Percentiles rank a stretch among this genome's conserved stretches.
These are phyloP conservation scores for Sphaerulina vaccinii DNA, from an alignment of 2,329 filamentous ascomycete genomes.

Conservation along the genomic window DNA sequence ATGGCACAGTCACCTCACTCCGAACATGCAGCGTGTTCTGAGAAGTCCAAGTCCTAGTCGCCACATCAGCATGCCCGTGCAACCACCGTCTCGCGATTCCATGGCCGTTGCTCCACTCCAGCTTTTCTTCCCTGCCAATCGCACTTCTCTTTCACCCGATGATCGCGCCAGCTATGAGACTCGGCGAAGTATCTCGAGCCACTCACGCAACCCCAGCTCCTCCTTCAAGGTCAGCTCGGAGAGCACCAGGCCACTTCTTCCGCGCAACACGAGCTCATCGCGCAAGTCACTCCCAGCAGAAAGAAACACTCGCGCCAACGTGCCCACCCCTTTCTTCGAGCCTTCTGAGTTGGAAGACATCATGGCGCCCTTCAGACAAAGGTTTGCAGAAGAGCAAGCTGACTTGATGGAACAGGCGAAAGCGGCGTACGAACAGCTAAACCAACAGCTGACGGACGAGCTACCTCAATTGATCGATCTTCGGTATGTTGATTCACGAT, in stretches of 20 bases:
- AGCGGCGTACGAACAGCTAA: slow-evolving; percentile 90
- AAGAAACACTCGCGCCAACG: slow-evolving; percentile 2
- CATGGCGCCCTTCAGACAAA: slow-evolving; percentile 32
- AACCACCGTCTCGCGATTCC: slow-evolving; percentile 9
- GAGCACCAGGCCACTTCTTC: slow-evolving; percentile 5
- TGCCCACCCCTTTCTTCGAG: slow-evolving; percentile 33
- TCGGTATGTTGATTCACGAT: slow-evolving; percentile 45
- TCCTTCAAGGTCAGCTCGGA: slow-evolving; percentile 2
- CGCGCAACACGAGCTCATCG: background rate
- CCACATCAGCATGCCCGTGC: slow-evolving; percentile 10
- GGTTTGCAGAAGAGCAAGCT: slow-evolving; percentile 34
- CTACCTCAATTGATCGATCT: slow-evolving; percentile 94
- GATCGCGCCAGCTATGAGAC: background rate
- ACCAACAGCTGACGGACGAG: slow-evolving; percentile 91
- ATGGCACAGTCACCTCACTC: slow-evolving; percentile 1
- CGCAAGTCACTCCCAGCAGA: background rate
- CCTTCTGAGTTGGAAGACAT: slow-evolving; percentile 37
- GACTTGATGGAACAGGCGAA: slow-evolving; percentile 56
- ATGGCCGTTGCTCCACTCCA: slow-evolving; percentile 6
- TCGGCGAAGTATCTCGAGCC: slow-evolving; percentile 1
- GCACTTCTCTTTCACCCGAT: background rate
- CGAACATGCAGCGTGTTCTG: slow-evolving; percentile 12
- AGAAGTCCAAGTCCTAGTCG: slow-evolving; percentile 14
- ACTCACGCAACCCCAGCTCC: slow-evolving; percentile 1
- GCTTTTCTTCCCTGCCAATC: slow-evolving; percentile 5